Conservation (phyloP, 2,329 filamentous ascomycete genomes). For the Grosmannia penicillata region DNA sequence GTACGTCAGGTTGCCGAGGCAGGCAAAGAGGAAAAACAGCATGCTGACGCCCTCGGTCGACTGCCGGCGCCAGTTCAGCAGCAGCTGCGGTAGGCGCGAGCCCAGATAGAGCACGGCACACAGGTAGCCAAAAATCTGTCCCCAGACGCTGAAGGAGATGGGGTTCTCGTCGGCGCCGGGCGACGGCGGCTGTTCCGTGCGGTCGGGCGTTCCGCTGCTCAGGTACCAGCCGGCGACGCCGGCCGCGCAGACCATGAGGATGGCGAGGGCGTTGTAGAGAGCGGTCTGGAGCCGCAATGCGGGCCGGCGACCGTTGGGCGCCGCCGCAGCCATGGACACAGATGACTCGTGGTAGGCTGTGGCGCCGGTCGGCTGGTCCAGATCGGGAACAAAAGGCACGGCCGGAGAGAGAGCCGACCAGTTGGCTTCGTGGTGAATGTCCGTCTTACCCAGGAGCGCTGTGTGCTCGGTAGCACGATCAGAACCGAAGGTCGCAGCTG, state of each 20-base stretch:
- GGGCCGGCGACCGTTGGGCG: constrained; percentile 11
- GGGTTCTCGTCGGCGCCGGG: constrained; percentile 15
- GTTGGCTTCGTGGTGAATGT: constrained; percentile 31
- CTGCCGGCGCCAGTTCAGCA: constrained; percentile 85
- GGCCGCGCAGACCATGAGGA: constrained; percentile 70
- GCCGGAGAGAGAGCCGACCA: constrained; percentile 63
- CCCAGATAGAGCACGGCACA: constrained; percentile 83
- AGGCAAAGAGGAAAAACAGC: constrained; percentile 93
- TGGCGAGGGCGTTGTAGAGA: constrained; percentile 59
- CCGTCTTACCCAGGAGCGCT: constrained; percentile 23
- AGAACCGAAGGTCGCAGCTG: constrained; percentile 13
- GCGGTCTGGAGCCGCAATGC: constrained; percentile 33
- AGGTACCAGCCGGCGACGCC: constrained; percentile 81
- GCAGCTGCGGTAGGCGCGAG: constrained; percentile 74
- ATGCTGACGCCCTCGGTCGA: constrained; percentile 87
- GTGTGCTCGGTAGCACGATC: constrained; percentile 33
- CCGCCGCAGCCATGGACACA: neutral
- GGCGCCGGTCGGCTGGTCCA: too few species aligned
- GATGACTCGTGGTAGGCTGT: too few species aligned
- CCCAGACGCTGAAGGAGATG: constrained; percentile 57
- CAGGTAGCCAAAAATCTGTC: constrained; percentile 87
- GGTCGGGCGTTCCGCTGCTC: constrained; percentile 32
- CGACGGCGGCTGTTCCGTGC: constrained; percentile 16
- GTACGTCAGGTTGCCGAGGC: constrained; percentile 86
- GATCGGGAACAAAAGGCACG: constrained; percentile 37